Evolutionary conservation across 2,329 filamentous ascomycete species (phyloP), one percentile per base, ranked within the genome.

Genomic region (Elsinoe batatas): DNA sequence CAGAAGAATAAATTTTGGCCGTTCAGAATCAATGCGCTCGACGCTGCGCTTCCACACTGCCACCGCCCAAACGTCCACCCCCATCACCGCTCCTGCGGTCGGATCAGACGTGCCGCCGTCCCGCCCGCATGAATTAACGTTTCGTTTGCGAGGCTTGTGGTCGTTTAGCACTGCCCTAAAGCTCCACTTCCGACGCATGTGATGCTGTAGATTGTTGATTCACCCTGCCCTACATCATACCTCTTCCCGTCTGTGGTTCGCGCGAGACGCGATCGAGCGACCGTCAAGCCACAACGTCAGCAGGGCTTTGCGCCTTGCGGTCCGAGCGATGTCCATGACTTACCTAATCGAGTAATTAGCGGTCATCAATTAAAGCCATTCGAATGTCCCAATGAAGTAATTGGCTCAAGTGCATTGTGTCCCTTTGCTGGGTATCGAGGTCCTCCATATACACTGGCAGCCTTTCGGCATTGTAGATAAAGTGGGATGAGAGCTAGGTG

Each of bases 91-190:
- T 13, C 22, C 32, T 26, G 47, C 26, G 15, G 17, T 38, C 32
- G 47, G 47, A 51, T 51, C 15, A 32, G 6, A n/a, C 1, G 32
- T 51, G 32, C 47, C 47, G 47, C 47, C 18, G 5, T 51, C 18
- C 47, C 35, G 47, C 47, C 13, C 20, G 17, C 47, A 38, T 20
- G 32, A 38, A 51, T 51, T 37, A 36, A 15, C 35, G 32, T 38
- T 17, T 38, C 32, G 32, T 38, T 51, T 15, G 17, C 20, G 47
- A 51, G 47, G 47, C 33, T 51, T 51, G 47, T 51, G 26, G 35
- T 51, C 30, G 20, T 50, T 38, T 51, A 38, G 47, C 47, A 51
- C 47, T 37, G 47, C 47, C 47, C 47, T 51, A 37, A 12, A 38
- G 12, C 4, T 51, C 47, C 47, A 51, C 47, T 38, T 20, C 33